phyloP scores from a whole-genome alignment of 139 green algal species.

The Marvania coccoides region DNA sequence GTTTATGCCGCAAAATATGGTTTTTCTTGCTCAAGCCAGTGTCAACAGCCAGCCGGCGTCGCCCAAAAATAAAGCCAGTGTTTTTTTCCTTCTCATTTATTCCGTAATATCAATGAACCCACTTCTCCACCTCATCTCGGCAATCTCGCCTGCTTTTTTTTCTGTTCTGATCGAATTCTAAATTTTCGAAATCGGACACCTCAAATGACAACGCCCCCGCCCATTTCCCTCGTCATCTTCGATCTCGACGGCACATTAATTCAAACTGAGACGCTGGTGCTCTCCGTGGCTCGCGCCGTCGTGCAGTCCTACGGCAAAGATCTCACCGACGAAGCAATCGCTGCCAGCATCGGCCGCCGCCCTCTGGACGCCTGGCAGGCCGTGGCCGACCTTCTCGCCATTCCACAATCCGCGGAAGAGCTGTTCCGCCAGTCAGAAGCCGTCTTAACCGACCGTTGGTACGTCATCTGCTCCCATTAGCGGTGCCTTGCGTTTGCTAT shows the following conservation, averaged over 20 bases:
- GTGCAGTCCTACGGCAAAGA: slow-evolving; percentile 39
- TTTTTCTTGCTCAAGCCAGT: no score
- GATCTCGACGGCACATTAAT: slow-evolving; percentile 61
- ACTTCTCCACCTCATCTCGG: no score
- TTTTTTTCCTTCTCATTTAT: no score
- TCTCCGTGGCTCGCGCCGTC: slow-evolving; percentile 40
- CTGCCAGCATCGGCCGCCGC: slow-evolving; percentile 45
- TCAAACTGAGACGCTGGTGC: slow-evolving; percentile 55
- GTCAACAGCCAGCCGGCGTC: no score
- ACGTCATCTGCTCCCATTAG: no score
- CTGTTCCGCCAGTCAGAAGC: slow-evolving; percentile 56
- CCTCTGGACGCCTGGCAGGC: slow-evolving; percentile 65
- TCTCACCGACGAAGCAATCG: slow-evolving; percentile 31
- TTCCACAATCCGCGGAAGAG: slow-evolving; percentile 35
- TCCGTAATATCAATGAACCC: no score
- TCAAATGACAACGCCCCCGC: neutral
- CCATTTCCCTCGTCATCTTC: slow-evolving; percentile 45
- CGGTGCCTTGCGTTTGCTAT: no score
- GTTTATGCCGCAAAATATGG: no score
- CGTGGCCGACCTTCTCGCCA: slow-evolving; percentile 35
- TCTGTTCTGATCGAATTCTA: neutral
- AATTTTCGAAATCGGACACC: neutral
- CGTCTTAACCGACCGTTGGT: slow-evolving; percentile 18
- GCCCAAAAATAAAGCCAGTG: no score
- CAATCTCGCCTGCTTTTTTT: no score